A percentile compares a stretch with the other conserved stretches of the same genome.
Conservation (phyloP, 2,329 filamentous ascomycete genomes). For the Fusarium nygamai region DNA sequence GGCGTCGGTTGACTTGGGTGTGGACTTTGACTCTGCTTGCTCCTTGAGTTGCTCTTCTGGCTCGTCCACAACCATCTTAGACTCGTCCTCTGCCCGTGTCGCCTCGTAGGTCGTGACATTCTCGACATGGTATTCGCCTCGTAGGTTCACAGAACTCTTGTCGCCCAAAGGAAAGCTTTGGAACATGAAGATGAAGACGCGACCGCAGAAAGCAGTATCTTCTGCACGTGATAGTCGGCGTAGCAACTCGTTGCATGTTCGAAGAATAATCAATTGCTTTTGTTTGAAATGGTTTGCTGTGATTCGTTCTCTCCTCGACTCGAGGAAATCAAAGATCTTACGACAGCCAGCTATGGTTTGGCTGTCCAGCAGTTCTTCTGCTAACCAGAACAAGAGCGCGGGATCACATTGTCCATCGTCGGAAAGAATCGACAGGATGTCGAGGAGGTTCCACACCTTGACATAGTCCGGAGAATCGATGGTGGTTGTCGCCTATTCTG, state of each 20-base stretch:
- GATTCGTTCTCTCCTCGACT: slow-evolving; percentile 89
- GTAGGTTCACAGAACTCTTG: slow-evolving; percentile 95
- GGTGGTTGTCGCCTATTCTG: slow-evolving; percentile 71
- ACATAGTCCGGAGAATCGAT: slow-evolving; percentile 84
- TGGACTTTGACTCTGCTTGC: slow-evolving; percentile 45
- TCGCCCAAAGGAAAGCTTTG: slow-evolving; percentile 97
- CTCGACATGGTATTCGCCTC: slow-evolving; percentile 94
- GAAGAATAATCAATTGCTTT: slow-evolving; percentile 89
- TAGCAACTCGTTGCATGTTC: slow-evolving; percentile 95
- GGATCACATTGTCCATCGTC: slow-evolving; percentile 83
- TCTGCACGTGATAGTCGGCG: slow-evolving; percentile 92
- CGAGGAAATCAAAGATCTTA: slow-evolving; percentile 92
- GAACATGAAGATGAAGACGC: slow-evolving; percentile 98
- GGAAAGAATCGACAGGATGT: slow-evolving; percentile 88
- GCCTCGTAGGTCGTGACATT: slow-evolving; percentile 87
- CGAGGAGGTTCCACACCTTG: slow-evolving; percentile 91
- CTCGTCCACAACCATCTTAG: slow-evolving; percentile 72
- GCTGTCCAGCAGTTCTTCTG: slow-evolving; percentile 95
- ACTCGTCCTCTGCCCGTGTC: slow-evolving; percentile 46
- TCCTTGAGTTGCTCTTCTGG: slow-evolving; percentile 51
- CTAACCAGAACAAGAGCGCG: slow-evolving; percentile 85
- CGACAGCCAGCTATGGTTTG: slow-evolving; percentile 94
- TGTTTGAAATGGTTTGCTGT: slow-evolving; percentile 82
- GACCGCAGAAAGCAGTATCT: slow-evolving; percentile 95
- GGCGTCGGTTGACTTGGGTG: slow-evolving; percentile 54